A percentile compares a stretch with the other conserved stretches of the same genome.
phyloP scores from a whole-genome alignment of 306 rosid genomes.

The Medicago arabica region DNA sequence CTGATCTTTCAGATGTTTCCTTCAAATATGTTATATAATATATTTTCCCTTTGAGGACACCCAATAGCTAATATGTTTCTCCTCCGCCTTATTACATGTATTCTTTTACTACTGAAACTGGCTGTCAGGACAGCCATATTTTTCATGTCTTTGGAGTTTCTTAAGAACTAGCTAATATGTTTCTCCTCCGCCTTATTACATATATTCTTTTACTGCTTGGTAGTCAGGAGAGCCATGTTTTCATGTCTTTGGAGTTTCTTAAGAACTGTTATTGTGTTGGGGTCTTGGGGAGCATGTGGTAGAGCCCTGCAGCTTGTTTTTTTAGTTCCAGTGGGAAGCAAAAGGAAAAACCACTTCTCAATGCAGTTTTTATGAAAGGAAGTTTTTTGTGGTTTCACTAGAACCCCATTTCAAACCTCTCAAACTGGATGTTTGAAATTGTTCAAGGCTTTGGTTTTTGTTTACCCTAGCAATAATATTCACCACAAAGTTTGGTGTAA shows the following conservation, averaged over 20 bases:
- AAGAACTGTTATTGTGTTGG: slow-evolving; percentile 2
- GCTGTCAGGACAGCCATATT: slow-evolving; percentile 8
- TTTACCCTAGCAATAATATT: background rate
- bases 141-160: background rate
- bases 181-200: background rate
- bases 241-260: background rate
- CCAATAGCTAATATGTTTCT: slow-evolving; percentile 20
- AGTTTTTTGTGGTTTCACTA: background rate
- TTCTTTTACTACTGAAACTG: slow-evolving; percentile 29
- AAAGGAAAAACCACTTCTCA: background rate
- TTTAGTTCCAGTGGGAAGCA: background rate
- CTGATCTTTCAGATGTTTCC: slow-evolving; percentile 26
- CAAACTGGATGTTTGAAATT: slow-evolving; percentile 5
- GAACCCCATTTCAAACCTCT: slow-evolving; percentile 3
- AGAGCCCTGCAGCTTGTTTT: background rate
- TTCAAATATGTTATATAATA: background rate
- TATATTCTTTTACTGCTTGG: slow-evolving; percentile 28
- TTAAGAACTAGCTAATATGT: slow-evolving; percentile 13
- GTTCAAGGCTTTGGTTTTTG: slow-evolving; percentile 19
- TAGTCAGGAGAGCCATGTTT: slow-evolving; percentile 6
- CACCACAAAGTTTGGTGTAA: slow-evolving; percentile 15
- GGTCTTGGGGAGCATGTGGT: background rate
- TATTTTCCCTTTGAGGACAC: slow-evolving; percentile 3
- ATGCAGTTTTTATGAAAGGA: background rate
- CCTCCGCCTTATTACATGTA: background rate